phyloP scores from a whole-genome alignment of 352 stramenopile species.

The Pythium insidiosum region DNA sequence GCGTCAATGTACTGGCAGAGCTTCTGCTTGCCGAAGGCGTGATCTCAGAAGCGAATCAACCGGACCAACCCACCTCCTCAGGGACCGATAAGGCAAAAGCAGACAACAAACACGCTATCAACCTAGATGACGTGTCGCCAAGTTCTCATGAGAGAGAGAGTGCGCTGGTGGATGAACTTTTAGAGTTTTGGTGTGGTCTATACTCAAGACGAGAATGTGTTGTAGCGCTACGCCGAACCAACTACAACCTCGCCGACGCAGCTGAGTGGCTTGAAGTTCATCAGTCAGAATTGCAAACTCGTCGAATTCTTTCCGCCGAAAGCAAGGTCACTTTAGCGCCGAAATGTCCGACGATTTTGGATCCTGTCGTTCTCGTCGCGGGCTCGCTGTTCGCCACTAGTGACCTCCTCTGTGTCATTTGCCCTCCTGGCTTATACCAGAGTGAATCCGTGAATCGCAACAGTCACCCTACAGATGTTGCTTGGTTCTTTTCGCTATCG shows the following conservation, averaged over 20 bases:
- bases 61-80: no score
- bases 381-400: slow-evolving; percentile 62
- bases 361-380: slow-evolving; percentile 67
- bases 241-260: slow-evolving; percentile 27
- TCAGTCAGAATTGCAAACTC: slow-evolving; percentile 13
- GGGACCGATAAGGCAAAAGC: no score
- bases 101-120: no score
- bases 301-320: background rate
- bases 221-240: slow-evolving; percentile 42
- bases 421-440: slow-evolving; percentile 54
- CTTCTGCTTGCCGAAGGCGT: background rate
- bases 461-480: slow-evolving; percentile 42
- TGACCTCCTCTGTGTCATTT: slow-evolving; percentile 51
- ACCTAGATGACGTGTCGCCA: no score
- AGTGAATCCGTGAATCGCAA: slow-evolving; percentile 32
- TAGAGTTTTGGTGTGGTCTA: slow-evolving; percentile 50
- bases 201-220: slow-evolving; percentile 51
- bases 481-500: slow-evolving; percentile 61
- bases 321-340: slow-evolving; percentile 2
- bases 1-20: background rate
- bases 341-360: slow-evolving; percentile 26
- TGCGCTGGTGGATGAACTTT: slow-evolving; percentile 28
- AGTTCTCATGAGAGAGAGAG: no score
- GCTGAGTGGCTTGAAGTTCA: slow-evolving; percentile 20
- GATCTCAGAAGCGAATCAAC: slow-evolving; percentile 3